Conservation (phyloP, 2,329 filamentous ascomycete species). For the Pestalotiopsis sp. region DNA sequence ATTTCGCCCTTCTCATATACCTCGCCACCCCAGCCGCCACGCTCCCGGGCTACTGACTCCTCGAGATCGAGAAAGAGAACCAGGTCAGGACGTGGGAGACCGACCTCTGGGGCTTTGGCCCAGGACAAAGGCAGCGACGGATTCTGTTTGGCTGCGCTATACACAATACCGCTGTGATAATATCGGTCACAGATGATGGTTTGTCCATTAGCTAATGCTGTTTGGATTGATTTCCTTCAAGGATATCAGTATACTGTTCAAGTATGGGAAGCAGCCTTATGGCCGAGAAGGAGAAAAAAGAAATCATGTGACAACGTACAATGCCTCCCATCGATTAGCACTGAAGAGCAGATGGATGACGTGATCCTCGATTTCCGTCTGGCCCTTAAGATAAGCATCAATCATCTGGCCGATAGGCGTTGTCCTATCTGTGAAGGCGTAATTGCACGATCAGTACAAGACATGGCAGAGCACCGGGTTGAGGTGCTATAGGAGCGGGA, state of each 20-base stretch:
- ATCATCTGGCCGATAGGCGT: slow-evolving; percentile 89
- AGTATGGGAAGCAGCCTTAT: neutral
- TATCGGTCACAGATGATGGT: slow-evolving; percentile 90
- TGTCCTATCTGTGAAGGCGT: slow-evolving; percentile 65
- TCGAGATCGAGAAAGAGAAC: slow-evolving; percentile 87
- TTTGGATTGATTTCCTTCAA: slow-evolving; percentile 52
- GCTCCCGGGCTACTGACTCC: slow-evolving; percentile 68
- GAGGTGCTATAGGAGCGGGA: neutral
- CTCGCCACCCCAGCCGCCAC: slow-evolving; percentile 89
- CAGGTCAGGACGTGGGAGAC: slow-evolving; percentile 83
- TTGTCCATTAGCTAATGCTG: slow-evolving; percentile 64
- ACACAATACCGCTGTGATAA: slow-evolving; percentile 93
- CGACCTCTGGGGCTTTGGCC: slow-evolving; percentile 83
- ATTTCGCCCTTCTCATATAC: slow-evolving; percentile 85
- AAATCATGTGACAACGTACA: slow-evolving; percentile 40
- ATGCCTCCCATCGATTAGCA: slow-evolving; percentile 85
- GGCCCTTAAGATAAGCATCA: slow-evolving; percentile 75
- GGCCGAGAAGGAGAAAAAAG: neutral
- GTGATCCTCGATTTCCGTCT: slow-evolving; percentile 79
- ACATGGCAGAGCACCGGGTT: neutral
- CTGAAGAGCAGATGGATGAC: slow-evolving; percentile 89
- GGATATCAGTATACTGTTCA: neutral
- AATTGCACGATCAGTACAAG: neutral
- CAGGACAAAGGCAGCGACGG: slow-evolving; percentile 71
- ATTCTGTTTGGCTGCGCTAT: slow-evolving; percentile 85